phyloP scores from a whole-genome alignment of 441 rosid genomes.

The Pelargonium fulgidum region DNA sequence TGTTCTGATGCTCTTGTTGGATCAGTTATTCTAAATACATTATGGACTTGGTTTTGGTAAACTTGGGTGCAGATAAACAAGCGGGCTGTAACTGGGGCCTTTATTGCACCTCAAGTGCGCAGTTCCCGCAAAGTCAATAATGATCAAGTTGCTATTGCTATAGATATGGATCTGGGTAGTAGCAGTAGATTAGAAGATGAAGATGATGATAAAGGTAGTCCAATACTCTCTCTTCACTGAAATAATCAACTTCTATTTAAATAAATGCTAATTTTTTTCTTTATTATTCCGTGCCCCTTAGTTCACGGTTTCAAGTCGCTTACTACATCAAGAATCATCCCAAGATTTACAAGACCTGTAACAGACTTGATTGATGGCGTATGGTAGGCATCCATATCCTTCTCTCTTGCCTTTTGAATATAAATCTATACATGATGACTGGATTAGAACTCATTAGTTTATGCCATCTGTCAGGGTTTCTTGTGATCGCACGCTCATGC shows the following conservation, averaged over 20 bases:
- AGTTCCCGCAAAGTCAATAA: slow-evolving; percentile 83
- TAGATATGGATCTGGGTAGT: slow-evolving; percentile 52
- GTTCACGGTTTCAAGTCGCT: slow-evolving; percentile 98
- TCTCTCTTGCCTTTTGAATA: slow-evolving; percentile 11
- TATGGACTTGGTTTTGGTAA: slow-evolving; percentile 18
- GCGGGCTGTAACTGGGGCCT: slow-evolving; percentile 53
- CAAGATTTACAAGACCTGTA: slow-evolving; percentile 77
- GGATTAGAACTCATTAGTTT: slow-evolving; percentile 3
- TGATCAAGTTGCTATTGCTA: slow-evolving; percentile 89
- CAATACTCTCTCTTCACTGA: background rate
- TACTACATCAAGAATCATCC: slow-evolving; percentile 70
- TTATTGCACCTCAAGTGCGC: slow-evolving; percentile 74
- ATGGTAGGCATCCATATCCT: slow-evolving; percentile 45
- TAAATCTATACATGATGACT: slow-evolving; percentile 9
- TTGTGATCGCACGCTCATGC: slow-evolving; percentile 93
- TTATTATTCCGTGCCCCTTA: slow-evolving; percentile 21
- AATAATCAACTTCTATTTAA: background rate
- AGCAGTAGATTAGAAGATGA: slow-evolving; percentile 65
- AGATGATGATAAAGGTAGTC: slow-evolving; percentile 92
- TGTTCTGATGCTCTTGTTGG: slow-evolving; percentile 15
- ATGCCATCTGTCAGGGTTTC: slow-evolving; percentile 62
- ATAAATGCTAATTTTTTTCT: slow-evolving; percentile 6
- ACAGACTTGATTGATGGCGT: slow-evolving; percentile 86
- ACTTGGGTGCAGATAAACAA: slow-evolving; percentile 63
- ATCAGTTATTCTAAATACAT: background rate